Percentiles rank a stretch among this genome's conserved stretches.
Evolutionary conservation across 169 alveolate species (phyloP).

Genomic region (Ichthyophthirius multifiliis): DNA sequence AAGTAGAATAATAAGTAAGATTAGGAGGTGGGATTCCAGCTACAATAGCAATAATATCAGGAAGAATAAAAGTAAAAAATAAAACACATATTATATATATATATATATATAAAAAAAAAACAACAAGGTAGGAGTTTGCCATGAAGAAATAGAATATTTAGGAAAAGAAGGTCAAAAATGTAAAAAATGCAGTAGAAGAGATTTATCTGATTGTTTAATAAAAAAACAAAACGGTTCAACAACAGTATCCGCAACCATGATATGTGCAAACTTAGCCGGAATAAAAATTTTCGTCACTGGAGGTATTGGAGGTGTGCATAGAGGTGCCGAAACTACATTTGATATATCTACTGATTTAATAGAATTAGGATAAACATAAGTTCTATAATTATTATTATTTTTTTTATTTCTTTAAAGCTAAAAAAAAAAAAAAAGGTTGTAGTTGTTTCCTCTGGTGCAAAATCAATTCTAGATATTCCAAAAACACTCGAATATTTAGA

Average conservation of each 20-base stretch:
- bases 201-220: constrained; percentile 60
- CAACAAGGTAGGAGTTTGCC: constrained; percentile 47
- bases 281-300: constrained; percentile 86
- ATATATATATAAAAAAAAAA: neutral
- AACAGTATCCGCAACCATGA: constrained; percentile 90
- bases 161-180: constrained; percentile 60
- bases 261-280: constrained; percentile 78
- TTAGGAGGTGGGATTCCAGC: constrained; percentile 83
- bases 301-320: constrained; percentile 89
- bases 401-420: neutral
- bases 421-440: constrained; percentile 33
- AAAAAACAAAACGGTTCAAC: constrained; percentile 73
- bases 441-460: constrained; percentile 88
- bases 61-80: constrained; percentile 56
- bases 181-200: constrained; percentile 78
- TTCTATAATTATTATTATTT: constrained; percentile 2
- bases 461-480: constrained; percentile 84
- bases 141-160: constrained; percentile 64
- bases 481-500: constrained; percentile 87
- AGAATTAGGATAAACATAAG: constrained; percentile 80
- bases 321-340: constrained; percentile 80
- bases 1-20: constrained; percentile 72
- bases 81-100: neutral
- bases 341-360: constrained; percentile 84
- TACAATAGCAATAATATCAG: constrained; percentile 79